Base-by-base conservation (phyloP, 2,329 filamentous ascomycete species). In the Aspergillus sp. region DNA sequence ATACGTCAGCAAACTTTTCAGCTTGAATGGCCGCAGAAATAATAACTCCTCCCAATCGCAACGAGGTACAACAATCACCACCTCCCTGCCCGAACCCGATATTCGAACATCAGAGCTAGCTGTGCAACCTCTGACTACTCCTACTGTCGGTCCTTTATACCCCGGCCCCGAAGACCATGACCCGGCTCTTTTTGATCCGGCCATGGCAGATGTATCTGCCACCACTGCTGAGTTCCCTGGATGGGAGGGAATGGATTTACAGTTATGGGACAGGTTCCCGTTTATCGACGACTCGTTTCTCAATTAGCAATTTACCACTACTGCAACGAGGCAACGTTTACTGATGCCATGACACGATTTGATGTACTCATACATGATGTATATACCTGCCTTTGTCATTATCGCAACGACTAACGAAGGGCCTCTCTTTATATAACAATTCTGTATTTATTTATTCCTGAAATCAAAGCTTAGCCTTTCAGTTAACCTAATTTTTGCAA, bases 1-100 rank as follows among this genome's bases (percentile, higher is more conserved):
- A 46, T 75, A 76, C 40, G 73, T 75, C 20, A 74, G 66, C 55
- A 71, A 73, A 54, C 68, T 76, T 0, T 73, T 75, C 56, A 73
- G 66, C 13, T 50, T 76, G 33, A 67, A 63, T 30, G 59, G 62
- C n/a, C 62, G 34, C 3, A 54, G 62, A 2, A 37, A 8, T 19
- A 37, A 8, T 19, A 33, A 51, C 20, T 58, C 58, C 13, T 42
- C 58, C 2, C 62, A 51, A n/a, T 49, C 42, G n/a, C 58, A 60
- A 17, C 41, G n/a, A 4, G 54, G n/a, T 12, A 51, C 11, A 40
- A 49, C 1, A 47, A 39, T 8, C 33, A 52, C 44, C 8, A 52
- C 44, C 8, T 42, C 46, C n/a, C 56, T 57, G 57, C 6, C 44
- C 27, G 42, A 52, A 15, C 17, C 40, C 8, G 54, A 17, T 12